Evolutionary conservation across 257 asterid species (phyloP), one percentile per base, ranked within the genome.

Genomic region (Orobanche coerulescens): DNA sequence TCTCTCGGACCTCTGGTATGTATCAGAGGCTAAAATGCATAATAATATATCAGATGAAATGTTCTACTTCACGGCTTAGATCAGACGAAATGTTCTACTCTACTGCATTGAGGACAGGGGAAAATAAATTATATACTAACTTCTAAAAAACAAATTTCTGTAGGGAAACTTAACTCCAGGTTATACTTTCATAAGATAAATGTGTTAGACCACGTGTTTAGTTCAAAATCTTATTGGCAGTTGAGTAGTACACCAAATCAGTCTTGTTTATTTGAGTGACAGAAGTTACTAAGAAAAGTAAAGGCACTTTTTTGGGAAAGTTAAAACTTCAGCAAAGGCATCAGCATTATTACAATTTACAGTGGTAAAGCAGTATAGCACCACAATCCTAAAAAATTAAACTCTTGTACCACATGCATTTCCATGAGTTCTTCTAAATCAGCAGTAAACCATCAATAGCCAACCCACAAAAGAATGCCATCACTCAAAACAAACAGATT

Each of bases 371-470:
- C 23, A 49, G 57, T 26, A 36, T 25, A 34, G 4, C 28, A 15
- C 26, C 71, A 58, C 34, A 39, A 18, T 54, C 47, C 56, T 39
- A 42, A 33, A 47, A 19, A 59, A 46, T 25, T 39, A 59, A 68
- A 40, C 22, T 19, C 4, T 12, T 7, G 13, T 31, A 26, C 64
- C 47, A 15, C 52, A 20, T 18, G 42, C 66, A 25, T 60, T 36
- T 42, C 24, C 24, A 16, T n/a, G 23, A 31, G 9, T 44, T 25
- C 47, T 61, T 54, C 34, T 10, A 13, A 50, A 63, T 53, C 58
- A 62, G 13, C 15, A 24, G 3, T 33, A 58, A n/a, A 49, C 31
- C 56, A 69, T 52, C 58, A 63, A 54, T 11, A 18, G 58, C 74
- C 58, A 52, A 5, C 46, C 50, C 64, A 62, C n/a, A n/a, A n/a